Base-by-base conservation (phyloP, 306 rosid species). In the Cicer chorassanicum region DNA sequence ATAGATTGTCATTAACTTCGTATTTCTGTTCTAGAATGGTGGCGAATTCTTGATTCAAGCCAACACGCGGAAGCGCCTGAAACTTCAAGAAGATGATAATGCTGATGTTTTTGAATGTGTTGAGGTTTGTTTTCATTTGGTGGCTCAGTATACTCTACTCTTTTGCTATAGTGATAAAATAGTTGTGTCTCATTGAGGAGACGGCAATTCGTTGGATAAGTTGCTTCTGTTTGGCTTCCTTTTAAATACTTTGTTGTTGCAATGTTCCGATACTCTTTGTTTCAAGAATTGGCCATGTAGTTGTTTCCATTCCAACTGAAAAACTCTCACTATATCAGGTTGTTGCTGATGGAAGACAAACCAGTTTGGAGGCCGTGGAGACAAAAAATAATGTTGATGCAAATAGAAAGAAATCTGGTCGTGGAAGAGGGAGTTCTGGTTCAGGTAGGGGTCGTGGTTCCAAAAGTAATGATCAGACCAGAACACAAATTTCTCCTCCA, bases 361-460 rank as follows among this genome's bases (percentile, higher is more conserved):
- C 80, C 80, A 77, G 81, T 79, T 81, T 81, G 59, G 98, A 90
- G 69, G 60, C 80, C 18, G 61, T 49, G 19, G 96, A 92, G 83
- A 72, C 87, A 48, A 92, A 84, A 84, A 70, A 16, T 67, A 88
- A 65, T 70, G 36, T 71, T 75, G 97, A 95, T 81, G 77, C 65
- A 73, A 90, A 81, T 82, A 86, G 80, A 84, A 95, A 90, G 90
- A 95, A 84, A 72, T 85, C 87, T 53, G 93, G 92, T 54, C 96
- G 97, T 54, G 99, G 99, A 82, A 87, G 98, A 80, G 97, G 91
- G 72, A 74, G 77, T 81, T 87, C 89, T 63, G 84, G 82, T 80
- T 87, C 90, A 6, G 86, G 91, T 39, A 84, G 98, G 68, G 93
- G 96, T n/a, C 99, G 99, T 72, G 89, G 92, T 74, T 79, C 97